Evolutionary conservation across 192 early-diverging fungal genomes (phyloP).

Genomic region (Coemansia umbellata): DNA sequence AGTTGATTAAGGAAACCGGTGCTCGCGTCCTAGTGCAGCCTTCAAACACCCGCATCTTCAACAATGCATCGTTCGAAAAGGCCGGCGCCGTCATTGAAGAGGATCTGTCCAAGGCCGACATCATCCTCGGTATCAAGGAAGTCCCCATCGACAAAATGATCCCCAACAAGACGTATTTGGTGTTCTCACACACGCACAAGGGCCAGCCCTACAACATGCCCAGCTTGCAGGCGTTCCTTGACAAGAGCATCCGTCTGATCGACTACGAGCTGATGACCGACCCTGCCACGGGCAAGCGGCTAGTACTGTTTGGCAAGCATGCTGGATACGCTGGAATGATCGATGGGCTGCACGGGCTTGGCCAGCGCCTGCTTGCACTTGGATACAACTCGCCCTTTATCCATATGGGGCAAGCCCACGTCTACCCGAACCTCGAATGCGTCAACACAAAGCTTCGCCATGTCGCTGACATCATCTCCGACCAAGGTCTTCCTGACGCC

Average conservation of each 20-base stretch:
- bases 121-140: constrained; percentile 97
- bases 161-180: constrained; percentile 85
- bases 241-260: constrained; percentile 87
- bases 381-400: constrained; percentile 96
- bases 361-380: constrained; percentile 81
- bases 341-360: constrained; percentile 88
- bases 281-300: constrained; percentile 59
- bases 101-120: constrained; percentile 83
- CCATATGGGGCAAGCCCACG: constrained; percentile 70
- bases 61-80: constrained; percentile 77
- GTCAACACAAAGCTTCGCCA: constrained; percentile 57
- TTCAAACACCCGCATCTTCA: constrained; percentile 85
- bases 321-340: constrained; percentile 96
- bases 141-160: constrained; percentile 80
- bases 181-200: constrained; percentile 98
- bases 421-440: constrained; percentile 62
- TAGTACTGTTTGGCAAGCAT: constrained; percentile 89
- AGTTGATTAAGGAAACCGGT: constrained; percentile 80
- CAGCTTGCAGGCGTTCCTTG: constrained; percentile 79
- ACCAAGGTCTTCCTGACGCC: constrained; percentile 81
- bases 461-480: constrained; percentile 76
- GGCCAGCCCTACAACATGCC: constrained; percentile 94
- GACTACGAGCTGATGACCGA: constrained; percentile 96
- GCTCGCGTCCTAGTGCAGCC: constrained; percentile 88
- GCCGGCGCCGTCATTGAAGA: constrained; percentile 83